Percentiles rank a stretch among this genome's conserved stretches.
These are phyloP conservation scores for Zoysia japonica DNA, from an alignment of 176 grass and related monocot genomes.

Conservation along the genomic window DNA sequence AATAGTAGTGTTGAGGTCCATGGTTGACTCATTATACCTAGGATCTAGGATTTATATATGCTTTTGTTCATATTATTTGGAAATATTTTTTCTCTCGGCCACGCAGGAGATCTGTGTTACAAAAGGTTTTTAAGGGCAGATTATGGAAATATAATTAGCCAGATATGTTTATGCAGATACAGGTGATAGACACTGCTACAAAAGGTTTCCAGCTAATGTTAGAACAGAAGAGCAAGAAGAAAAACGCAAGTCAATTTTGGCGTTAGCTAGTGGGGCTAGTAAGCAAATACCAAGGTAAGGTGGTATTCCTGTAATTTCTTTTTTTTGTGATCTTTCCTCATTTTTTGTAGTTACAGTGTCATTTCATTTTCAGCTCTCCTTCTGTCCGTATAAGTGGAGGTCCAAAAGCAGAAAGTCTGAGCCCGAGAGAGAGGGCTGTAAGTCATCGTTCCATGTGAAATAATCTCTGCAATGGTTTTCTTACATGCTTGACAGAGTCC, in stretches of 20 bases:
- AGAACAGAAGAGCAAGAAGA: constrained; percentile 99
- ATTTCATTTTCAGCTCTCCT: constrained; percentile 56
- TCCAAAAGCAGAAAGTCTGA: constrained; percentile 87
- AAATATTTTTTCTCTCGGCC: no score
- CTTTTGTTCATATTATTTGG: constrained; percentile 12
- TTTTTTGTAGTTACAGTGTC: not conserved
- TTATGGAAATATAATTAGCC: constrained; percentile 25
- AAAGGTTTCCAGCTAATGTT: constrained; percentile 80
- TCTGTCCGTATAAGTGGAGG: constrained; percentile 59
- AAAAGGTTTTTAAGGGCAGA: no score
- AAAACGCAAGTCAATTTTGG: constrained; percentile 81
- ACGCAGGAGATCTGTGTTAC: no score
- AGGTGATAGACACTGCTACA: constrained; percentile 65
- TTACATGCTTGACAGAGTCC: constrained; percentile 19
- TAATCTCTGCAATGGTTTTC: constrained; percentile 12
- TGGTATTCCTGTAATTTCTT: constrained; percentile 24
- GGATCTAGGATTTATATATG: constrained; percentile 13
- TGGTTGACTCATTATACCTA: constrained; percentile 22
- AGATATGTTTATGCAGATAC: constrained; percentile 52
- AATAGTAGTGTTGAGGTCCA: constrained; percentile 11
- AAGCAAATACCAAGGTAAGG: constrained; percentile 69
- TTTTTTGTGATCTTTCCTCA: constrained; percentile 15
- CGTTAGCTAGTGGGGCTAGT: constrained; percentile 62
- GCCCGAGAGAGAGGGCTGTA: constrained; percentile 95
- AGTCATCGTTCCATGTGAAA: constrained; percentile 41